Percentiles rank a stretch among this genome's conserved stretches.
These are phyloP conservation scores for Setaria viridis DNA, from an alignment of 202 grass and related monocot genomes.

Conservation along the genomic window DNA sequence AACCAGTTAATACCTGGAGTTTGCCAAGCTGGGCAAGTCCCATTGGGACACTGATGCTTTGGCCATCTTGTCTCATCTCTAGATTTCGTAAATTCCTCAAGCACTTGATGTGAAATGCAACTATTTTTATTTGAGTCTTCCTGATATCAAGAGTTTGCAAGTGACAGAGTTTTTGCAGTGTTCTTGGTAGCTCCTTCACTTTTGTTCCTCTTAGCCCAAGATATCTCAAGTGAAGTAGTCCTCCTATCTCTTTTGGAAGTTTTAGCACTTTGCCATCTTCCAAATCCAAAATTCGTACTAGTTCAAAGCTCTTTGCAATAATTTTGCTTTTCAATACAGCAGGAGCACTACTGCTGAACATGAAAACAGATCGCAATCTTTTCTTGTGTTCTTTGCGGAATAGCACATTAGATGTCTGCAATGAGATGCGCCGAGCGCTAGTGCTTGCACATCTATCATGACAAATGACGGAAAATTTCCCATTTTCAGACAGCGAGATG, in stretches of 20 bases:
- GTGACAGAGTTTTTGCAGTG: conserved; percentile 46
- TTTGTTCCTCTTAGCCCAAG: conserved; percentile 53
- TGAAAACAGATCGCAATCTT: conserved; percentile 52
- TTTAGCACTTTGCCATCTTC: conserved; percentile 45
- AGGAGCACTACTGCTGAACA: conserved; percentile 24
- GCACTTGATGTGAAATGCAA: conserved; percentile 45
- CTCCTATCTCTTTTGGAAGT: conserved; percentile 51
- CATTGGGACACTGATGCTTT: conserved; percentile 40
- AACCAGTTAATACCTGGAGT: conserved; percentile 53
- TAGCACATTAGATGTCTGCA: conserved; percentile 28
- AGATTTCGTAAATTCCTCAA: conserved; percentile 51
- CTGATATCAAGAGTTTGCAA: conserved; percentile 61
- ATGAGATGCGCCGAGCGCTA: conserved; percentile 39
- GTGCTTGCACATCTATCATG: conserved; percentile 1
- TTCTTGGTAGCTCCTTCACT: conserved; percentile 53
- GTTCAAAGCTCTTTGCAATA: conserved; percentile 36
- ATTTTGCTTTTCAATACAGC: conserved; percentile 21
- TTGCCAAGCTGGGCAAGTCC: conserved; percentile 39
- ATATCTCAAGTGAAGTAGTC: conserved; percentile 54
- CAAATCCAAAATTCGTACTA: conserved; percentile 58
- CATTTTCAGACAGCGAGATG: conserved; percentile 47
- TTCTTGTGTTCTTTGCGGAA: conserved; percentile 31
- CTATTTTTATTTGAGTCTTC: conserved; percentile 45
- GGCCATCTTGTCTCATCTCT: conserved; percentile 60
- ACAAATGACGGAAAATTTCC: conserved; percentile 46